Evolutionary conservation across 768 basidiomycete genomes (phyloP).

Genomic region (Pulveroboletus sp.): DNA sequence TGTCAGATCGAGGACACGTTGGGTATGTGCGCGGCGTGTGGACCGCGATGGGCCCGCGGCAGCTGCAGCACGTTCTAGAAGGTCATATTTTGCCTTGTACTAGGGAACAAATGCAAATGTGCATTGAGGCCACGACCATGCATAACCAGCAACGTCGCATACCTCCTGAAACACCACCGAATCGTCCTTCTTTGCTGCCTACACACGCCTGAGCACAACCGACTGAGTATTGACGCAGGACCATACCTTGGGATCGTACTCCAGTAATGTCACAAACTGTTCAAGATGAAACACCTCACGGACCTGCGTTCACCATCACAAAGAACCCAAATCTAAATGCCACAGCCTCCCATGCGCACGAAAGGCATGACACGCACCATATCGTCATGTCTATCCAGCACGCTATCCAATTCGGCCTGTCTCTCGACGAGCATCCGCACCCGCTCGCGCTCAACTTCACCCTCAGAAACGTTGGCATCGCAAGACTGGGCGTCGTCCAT

Average conservation of each 20-base stretch:
- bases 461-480: constrained; percentile 10
- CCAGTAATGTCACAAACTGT: constrained; percentile 68
- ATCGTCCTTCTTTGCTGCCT: constrained; percentile 72
- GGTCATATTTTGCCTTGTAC: constrained; percentile 61
- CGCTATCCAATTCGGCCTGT: constrained; percentile 52
- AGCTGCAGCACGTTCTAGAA: constrained; percentile 44
- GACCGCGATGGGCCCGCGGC: constrained; percentile 48
- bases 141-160: constrained; percentile 20
- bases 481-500: background rate
- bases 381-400: constrained; percentile 66
- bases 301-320: constrained; percentile 41
- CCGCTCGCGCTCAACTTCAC: constrained; percentile 33
- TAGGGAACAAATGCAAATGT: constrained; percentile 27
- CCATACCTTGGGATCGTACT: constrained; percentile 70
- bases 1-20: constrained; percentile 44
- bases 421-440: constrained; percentile 50
- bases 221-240: background rate
- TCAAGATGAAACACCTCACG: constrained; percentile 90
- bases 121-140: background rate
- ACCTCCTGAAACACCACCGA: constrained; percentile 73
- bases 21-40: constrained; percentile 57
- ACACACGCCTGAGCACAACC: background rate
- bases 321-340: background rate
- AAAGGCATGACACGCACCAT: constrained; percentile 47
- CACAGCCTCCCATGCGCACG: background rate